Base-by-base conservation (phyloP, 2,329 filamentous ascomycete species). In the Xylariaceae sp. region DNA sequence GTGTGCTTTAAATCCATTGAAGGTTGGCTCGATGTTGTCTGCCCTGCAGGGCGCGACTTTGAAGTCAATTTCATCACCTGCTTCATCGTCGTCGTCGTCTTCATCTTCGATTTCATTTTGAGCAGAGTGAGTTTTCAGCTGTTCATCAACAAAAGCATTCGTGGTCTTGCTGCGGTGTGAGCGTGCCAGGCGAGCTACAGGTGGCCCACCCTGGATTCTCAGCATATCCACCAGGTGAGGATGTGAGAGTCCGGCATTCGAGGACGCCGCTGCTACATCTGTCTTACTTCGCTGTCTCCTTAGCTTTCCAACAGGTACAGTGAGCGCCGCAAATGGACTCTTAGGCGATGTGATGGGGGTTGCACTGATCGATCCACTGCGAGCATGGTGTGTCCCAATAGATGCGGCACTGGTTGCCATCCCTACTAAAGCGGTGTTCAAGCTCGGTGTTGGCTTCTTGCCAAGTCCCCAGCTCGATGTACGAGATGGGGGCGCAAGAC, bases 1-100 rank as follows among this genome's bases (percentile, higher is more conserved):
- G 62, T 95, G 87, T 19, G 81, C 76, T 57, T 82, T 83, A 69
- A 96, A 96, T 0, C 90, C 90, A 52, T 84, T 80, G 19, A 85
- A 71, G 15, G 82, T 90, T 1, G 90, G 87, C 10, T 83, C 77
- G 52, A 92, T 86, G 10, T 79, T 76, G 57, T 89, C 82, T 12
- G 82, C 71, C 52, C 84, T 80, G 35, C 75, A 75, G 5, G 84
- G 75, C 42, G 86, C 82, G 63, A 81, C 78, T 42, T 77, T 81
- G 54, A 85, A 68, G 6, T 83, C 81, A 30, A 74, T 73, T 35
- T 86, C 85, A 35, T 85, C 81, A 32, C 68, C 64, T 5, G 64
- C 55, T 3, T 77, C 77, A 11, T 79, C 76, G 1, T 85, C 82
- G 1, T 84, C 80, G 2, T 86, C 81, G 0, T 86, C 81, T 3